A percentile compares a stretch with the other conserved stretches of the same genome.
phyloP scores from a whole-genome alignment of 2,329 filamentous ascomycete species.

The Triangularia setosa region DNA sequence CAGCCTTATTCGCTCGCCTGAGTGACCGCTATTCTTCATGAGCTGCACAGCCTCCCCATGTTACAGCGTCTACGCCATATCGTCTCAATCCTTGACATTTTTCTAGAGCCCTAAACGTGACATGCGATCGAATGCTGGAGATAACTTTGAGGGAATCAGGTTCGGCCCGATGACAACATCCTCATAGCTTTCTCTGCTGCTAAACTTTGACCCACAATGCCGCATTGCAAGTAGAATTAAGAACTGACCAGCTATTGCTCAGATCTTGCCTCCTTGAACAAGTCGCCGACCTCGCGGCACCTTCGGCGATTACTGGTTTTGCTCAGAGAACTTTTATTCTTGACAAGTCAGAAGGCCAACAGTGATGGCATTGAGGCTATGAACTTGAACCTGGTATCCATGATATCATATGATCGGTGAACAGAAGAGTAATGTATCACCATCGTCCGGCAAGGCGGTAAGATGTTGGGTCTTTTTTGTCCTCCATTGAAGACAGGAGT shows the following conservation, averaged over 20 bases:
- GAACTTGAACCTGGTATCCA: background rate
- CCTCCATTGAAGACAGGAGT: background rate
- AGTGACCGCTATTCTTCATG: background rate
- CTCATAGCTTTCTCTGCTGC: background rate
- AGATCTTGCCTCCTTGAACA: background rate
- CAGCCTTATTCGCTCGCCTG: constrained; percentile 9
- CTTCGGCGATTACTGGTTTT: background rate
- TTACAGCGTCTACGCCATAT: background rate
- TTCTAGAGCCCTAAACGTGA: background rate
- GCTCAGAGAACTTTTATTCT: background rate
- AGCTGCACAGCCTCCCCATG: background rate
- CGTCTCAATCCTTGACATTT: background rate
- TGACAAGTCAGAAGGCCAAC: background rate
- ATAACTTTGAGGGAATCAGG: background rate
- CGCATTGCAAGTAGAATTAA: background rate
- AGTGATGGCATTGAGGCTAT: background rate
- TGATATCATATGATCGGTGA: background rate
- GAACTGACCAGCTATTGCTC: background rate
- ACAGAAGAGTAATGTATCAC: background rate
- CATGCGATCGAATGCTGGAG: background rate
- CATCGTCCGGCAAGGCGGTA: background rate
- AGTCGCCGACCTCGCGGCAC: background rate
- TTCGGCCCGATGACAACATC: background rate
- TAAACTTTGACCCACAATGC: background rate
- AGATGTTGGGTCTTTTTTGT: background rate